Evolutionary conservation across 805 yeast genomes (phyloP), one percentile per base, ranked within the genome.

Genomic region (Ogataea degrootiae): DNA sequence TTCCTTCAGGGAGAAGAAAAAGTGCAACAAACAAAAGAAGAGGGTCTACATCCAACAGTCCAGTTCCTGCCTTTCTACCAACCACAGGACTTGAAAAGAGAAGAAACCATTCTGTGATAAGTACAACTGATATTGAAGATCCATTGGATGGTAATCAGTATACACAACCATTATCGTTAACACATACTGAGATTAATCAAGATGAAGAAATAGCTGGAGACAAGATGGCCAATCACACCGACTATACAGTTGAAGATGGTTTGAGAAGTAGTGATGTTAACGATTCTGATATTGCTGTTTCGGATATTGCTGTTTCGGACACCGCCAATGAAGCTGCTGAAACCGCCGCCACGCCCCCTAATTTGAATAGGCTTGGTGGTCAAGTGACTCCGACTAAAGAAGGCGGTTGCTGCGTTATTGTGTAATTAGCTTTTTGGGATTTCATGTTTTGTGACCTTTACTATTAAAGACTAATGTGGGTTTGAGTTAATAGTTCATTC

Each of bases 1-100:
- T 53, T 15, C 39, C 52, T 15, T 36, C 43, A 19, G 48, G 47
- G 6, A 38, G 52, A 31, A 51, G 45, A 37, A 56, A 47, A 37
- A 49, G 50, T 26, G 19, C 38, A 8, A 29, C 21, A 12, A 36
- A 29, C 11, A 55, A 49, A 39, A 54, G 62, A 50, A 51, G 61
- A 41, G 57, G 59, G 9, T 57, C 63, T 7, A 47, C 56, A 16
- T 55, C 61, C 12, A 61, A 61, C 39, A 42, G 55, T 1, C 63
- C 65, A 9, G 65, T 60, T 15, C 65, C 65, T 11, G 49, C 51
- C 12, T 60, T 57, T 41, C 34, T 43, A 6, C 37, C 57, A 11
- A 22, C 38, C 31, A 21, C 42, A 3, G 16, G 6, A 29, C n/a
- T 42, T 7, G 16, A 31, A 16, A 15, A 16, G 42, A 43, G 34